Percentiles rank a stretch among this genome's conserved stretches.
Evolutionary conservation across 495 filamentous ascomycete genomes (phyloP).

Genomic region (Clohesyomyces aquaticus): DNA sequence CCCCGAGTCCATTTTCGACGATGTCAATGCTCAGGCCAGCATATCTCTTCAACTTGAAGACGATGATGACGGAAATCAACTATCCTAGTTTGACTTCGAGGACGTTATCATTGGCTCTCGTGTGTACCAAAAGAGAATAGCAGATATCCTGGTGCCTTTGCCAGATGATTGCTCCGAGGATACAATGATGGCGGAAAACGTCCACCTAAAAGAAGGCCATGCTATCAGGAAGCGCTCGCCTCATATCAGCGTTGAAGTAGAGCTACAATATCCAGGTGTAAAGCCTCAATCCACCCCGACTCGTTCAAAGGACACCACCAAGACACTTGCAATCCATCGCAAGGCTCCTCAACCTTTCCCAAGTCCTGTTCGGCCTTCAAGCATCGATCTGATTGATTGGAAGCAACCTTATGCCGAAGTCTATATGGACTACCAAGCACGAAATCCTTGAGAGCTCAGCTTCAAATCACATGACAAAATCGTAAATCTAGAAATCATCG

Average conservation of each 20-base stretch:
- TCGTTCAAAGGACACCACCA: no score
- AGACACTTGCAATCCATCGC: no score
- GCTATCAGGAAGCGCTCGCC: no score
- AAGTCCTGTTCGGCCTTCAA: no score
- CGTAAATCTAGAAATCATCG: not conserved
- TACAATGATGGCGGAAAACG: not conserved
- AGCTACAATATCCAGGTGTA: no score
- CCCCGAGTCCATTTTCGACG: slow-evolving; percentile 7
- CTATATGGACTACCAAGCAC: not conserved
- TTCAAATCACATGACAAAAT: not conserved
- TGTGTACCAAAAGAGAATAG: not conserved
- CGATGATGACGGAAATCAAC: not conserved
- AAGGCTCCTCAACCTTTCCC: no score
- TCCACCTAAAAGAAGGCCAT: no score
- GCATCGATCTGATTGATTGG: no score
- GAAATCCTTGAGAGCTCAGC: not conserved
- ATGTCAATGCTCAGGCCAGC: not conserved
- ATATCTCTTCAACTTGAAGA: slow-evolving; percentile 1
- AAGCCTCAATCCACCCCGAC: no score
- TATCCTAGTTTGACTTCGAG: not conserved
- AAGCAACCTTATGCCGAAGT: no score
- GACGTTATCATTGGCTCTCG: not conserved
- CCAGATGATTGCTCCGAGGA: not conserved
- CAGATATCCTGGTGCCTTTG: not conserved
- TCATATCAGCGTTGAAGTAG: no score